Evolutionary conservation across 352 stramenopile genomes (phyloP).

Genomic region (Thraustochytrium striatum): DNA sequence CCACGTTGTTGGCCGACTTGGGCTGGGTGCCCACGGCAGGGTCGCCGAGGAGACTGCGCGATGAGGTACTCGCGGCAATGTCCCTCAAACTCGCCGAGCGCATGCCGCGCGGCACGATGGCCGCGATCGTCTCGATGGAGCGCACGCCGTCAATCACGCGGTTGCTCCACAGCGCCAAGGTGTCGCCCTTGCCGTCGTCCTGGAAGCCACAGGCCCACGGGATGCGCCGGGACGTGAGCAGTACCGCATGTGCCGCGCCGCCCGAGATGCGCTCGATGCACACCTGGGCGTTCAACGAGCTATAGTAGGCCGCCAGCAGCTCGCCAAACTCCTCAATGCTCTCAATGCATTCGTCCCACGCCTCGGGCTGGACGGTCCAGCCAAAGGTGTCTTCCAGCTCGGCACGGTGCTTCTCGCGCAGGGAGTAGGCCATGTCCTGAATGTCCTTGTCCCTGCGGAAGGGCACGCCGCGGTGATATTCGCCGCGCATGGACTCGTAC

Average conservation of each 20-base stretch:
- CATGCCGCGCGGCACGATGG: background rate
- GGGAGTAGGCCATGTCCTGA: background rate
- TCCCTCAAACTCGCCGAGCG: too few relatives aligned
- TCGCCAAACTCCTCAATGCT: background rate
- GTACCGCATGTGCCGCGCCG: background rate
- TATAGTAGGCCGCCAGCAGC: constrained; percentile 13
- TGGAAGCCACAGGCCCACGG: constrained; percentile 26
- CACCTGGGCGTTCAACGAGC: constrained; percentile 1
- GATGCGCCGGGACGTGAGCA: background rate
- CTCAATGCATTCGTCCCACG: background rate
- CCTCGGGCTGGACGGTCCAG: background rate
- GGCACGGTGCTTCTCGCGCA: background rate
- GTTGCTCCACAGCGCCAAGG: background rate
- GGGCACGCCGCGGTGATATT: background rate
- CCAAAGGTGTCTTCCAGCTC: background rate
- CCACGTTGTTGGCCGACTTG: too few relatives aligned
- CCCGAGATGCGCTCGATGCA: background rate
- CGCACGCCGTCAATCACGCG: constrained; percentile 19
- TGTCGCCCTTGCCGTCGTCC: constrained; percentile 21
- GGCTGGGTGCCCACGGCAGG: too few relatives aligned
- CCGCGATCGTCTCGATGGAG: background rate
- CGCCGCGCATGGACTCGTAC: background rate
- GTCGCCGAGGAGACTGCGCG: too few relatives aligned
- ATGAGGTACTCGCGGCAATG: too few relatives aligned
- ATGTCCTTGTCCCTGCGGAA: background rate